Evolutionary conservation across 1,284 basidiomycete genomes (phyloP), one percentile per base, ranked within the genome.

Genomic region (Ustilago bromivora): DNA sequence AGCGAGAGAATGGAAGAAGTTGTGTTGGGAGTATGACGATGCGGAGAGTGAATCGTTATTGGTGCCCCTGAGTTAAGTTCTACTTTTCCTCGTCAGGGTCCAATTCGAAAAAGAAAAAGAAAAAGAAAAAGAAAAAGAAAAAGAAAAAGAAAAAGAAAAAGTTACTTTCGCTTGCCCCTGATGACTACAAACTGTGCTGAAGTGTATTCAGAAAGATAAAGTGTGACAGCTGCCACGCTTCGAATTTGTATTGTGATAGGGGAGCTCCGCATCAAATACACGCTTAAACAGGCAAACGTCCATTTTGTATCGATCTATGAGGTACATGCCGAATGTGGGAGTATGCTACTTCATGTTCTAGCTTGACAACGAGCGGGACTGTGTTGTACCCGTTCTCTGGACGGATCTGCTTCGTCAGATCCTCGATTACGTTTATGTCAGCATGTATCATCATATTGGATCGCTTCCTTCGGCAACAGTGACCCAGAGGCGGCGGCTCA

Each of bases 141-240:
- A 23, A 23, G 23, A 23, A 23, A 23, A 23, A 23, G 23, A 23
- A 23, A 23, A 3, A 23, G 2, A 23, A 23, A 23, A 3, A 23
- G 40, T 57, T 17, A 34, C 15, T 40, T 31, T 57, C 15, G 23
- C 17, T 23, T 46, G 41, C 46, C 46, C 19, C 46, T 23, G 9
- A 23, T 2, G 19, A 49, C n/a, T 49, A 23, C 46, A 49, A 49
- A 49, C 11, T 9, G n/a, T n/a, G 4, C n/a, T 49, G 11, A 9
- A 23, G 31, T 31, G 49, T 51, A 49, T 56, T 40, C 6, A n/a
- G 59, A 59, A 41, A 38, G 47, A 38, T 23, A 13, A 49, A 40
- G 8, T 34, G 4, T 66, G 64, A 61, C 65, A 66, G 65, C 65
- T 66, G 65, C 58, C 65, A 61, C 34, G 23, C 2, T 35, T 28